These are phyloP conservation scores for Starmerella powellii DNA, from an alignment of 805 yeast genomes.

Conservation along the genomic window DNA sequence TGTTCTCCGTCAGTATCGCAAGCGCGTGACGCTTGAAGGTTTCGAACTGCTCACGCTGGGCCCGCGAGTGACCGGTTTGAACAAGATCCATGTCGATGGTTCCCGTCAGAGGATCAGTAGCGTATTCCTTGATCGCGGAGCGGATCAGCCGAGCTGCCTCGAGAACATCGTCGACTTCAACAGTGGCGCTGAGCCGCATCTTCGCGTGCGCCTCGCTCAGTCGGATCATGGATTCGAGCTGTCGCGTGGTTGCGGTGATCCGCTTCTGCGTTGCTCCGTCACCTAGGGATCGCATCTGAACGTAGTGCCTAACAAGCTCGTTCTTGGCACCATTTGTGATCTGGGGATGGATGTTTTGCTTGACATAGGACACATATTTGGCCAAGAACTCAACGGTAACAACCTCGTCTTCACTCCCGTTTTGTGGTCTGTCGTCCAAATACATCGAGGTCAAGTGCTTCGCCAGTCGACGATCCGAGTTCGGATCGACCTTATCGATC, in stretches of 20 bases:
- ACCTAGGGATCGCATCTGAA: slow-evolving; percentile 86
- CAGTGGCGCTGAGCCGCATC: slow-evolving; percentile 67
- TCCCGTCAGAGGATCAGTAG: slow-evolving; percentile 95
- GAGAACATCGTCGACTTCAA: slow-evolving; percentile 67
- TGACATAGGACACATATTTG: slow-evolving; percentile 85
- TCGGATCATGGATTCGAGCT: slow-evolving; percentile 89
- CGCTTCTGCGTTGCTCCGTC: slow-evolving; percentile 85
- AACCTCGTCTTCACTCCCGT: slow-evolving; percentile 54
- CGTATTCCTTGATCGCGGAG: slow-evolving; percentile 93
- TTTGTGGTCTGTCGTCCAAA: slow-evolving; percentile 71
- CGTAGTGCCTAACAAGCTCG: slow-evolving; percentile 77
- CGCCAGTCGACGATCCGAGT: slow-evolving; percentile 73
- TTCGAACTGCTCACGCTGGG: slow-evolving; percentile 37
- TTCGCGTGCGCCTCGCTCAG: slow-evolving; percentile 94
- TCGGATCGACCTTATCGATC: slow-evolving; percentile 83
- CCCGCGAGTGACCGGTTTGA: slow-evolving; percentile 87
- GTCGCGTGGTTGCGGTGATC: slow-evolving; percentile 96
- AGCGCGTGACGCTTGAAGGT: slow-evolving; percentile 17
- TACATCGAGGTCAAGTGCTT: slow-evolving; percentile 84
- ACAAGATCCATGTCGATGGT: slow-evolving; percentile 94
- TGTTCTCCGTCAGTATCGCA: slow-evolving; percentile 14
- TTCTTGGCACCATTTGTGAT: slow-evolving; percentile 69
- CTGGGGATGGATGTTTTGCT: slow-evolving; percentile 68
- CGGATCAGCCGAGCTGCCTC: slow-evolving; percentile 90
- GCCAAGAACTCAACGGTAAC: slow-evolving; percentile 82